Conservation (phyloP, 2,329 filamentous ascomycete genomes). For the Cladosporium sp. region DNA sequence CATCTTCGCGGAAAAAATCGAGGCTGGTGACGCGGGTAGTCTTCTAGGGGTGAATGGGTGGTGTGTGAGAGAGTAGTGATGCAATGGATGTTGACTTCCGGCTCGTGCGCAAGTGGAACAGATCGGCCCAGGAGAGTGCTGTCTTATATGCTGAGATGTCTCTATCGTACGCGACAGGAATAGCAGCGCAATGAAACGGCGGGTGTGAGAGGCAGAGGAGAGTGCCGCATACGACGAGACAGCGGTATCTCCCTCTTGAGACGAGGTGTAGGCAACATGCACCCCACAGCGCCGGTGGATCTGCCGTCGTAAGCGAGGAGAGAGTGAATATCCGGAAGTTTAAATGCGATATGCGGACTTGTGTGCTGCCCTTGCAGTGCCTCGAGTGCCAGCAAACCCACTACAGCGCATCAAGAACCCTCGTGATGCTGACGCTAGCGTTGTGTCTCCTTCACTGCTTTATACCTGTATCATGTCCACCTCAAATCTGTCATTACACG, state of each 20-base stretch:
- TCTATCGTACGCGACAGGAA: background rate
- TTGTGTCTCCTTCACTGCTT: background rate
- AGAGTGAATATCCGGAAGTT: too few relatives aligned
- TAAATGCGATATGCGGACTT: too few relatives aligned
- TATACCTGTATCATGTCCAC: background rate
- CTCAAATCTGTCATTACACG: background rate
- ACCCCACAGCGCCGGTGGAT: too few relatives aligned
- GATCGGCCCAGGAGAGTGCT: background rate
- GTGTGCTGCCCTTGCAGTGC: too few relatives aligned
- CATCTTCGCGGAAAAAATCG: slow-evolving; percentile 31
- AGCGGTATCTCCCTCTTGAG: background rate
- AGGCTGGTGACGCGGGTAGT: background rate
- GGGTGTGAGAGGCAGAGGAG: background rate
- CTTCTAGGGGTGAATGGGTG: background rate
- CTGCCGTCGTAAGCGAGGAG: too few relatives aligned
- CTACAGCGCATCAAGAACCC: background rate
- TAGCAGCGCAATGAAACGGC: background rate
- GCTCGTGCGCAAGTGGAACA: slow-evolving; percentile 3
- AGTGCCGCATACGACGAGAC: background rate
- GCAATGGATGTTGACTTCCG: slow-evolving; percentile 5
- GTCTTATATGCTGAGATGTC: background rate
- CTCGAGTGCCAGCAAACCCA: too few relatives aligned
- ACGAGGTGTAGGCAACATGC: background rate
- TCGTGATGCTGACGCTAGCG: background rate
- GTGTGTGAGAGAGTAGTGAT: background rate